Evolutionary conservation across 805 yeast species (phyloP).

Genomic region (Metschnikowia cubensis): DNA sequence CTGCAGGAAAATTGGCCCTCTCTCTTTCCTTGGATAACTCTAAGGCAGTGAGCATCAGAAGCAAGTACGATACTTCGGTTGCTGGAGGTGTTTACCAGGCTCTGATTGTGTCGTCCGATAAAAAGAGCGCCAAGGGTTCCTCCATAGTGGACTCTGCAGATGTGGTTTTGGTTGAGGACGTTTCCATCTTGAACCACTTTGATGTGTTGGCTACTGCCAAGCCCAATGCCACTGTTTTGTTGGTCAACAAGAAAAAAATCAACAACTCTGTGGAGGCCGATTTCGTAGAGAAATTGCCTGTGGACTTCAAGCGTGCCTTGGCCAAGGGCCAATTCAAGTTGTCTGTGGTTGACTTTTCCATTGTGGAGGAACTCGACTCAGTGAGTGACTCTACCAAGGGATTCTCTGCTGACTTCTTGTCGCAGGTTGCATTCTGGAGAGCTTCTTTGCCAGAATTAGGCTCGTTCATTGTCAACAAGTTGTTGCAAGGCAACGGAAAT

Average conservation of each 20-base stretch:
- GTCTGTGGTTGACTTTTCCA: slow-evolving; percentile 55
- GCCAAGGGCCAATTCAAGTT: slow-evolving; percentile 52
- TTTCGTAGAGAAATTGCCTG: slow-evolving; percentile 50
- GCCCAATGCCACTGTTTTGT: slow-evolving; percentile 48
- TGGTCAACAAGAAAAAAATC: slow-evolving; percentile 36
- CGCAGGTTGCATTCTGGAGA: slow-evolving; percentile 80
- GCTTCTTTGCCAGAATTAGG: slow-evolving; percentile 57
- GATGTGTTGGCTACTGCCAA: slow-evolving; percentile 62
- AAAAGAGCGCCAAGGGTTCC: slow-evolving; percentile 6
- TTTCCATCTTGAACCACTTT: slow-evolving; percentile 49
- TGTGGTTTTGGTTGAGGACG: slow-evolving; percentile 59
- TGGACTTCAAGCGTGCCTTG: slow-evolving; percentile 47
- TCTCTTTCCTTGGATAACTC: slow-evolving; percentile 61
- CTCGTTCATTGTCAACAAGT: slow-evolving; percentile 67
- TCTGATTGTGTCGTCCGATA: slow-evolving; percentile 43
- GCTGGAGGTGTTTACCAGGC: slow-evolving; percentile 76
- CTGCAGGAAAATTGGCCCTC: slow-evolving; percentile 64
- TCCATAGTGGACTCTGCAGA: slow-evolving; percentile 54
- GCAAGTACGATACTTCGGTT: slow-evolving; percentile 66
- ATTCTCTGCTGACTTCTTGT: slow-evolving; percentile 64
- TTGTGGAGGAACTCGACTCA: slow-evolving; percentile 58
- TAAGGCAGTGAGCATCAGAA: slow-evolving; percentile 50
- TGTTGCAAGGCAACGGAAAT: slow-evolving; percentile 76
- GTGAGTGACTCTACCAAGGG: slow-evolving; percentile 59
- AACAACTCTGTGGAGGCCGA: slow-evolving; percentile 43